These are phyloP conservation scores for Phialophora tarda DNA, from an alignment of 2,329 filamentous ascomycete species.

Conservation along the genomic window DNA sequence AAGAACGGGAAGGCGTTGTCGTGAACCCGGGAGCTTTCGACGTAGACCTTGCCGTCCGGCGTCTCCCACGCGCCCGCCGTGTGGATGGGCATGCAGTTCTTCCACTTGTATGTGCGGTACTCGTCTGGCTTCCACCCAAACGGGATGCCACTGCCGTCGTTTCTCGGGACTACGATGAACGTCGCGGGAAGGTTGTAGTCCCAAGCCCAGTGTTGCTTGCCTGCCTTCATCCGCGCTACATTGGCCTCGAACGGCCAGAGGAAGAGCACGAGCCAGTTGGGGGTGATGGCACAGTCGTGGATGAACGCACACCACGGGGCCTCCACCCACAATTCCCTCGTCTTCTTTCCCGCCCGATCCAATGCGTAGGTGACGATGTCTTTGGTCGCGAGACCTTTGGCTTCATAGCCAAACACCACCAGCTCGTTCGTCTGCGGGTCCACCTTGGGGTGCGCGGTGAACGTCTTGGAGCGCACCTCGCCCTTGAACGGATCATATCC, in stretches of 20 bases:
- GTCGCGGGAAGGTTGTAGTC: conserved; percentile 19
- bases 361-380: conserved; percentile 52
- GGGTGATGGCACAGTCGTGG: conserved; percentile 21
- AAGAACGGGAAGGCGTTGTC: conserved; percentile 28
- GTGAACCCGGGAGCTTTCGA: conserved; percentile 19
- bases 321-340: neutral
- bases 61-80: conserved; percentile 24
- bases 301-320: conserved; percentile 1
- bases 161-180: conserved; percentile 20
- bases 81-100: conserved; percentile 26
- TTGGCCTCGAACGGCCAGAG: conserved; percentile 30
- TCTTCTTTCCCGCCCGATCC: conserved; percentile 44
- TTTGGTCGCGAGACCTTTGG: conserved; percentile 39
- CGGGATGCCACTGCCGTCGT: neutral
- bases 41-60: conserved; percentile 14
- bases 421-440: conserved; percentile 52
- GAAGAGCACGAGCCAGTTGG: conserved; percentile 19
- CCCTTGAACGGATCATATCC: conserved; percentile 49
- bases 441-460: conserved; percentile 54
- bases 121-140: conserved; percentile 19
- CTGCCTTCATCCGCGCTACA: conserved; percentile 20
- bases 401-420: conserved; percentile 51
- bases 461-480: conserved; percentile 48
- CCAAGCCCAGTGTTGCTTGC: conserved; percentile 27
- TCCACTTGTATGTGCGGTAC: conserved; percentile 21